These are phyloP conservation scores for Colletotrichum cuscutae DNA, from an alignment of 2,329 filamentous ascomycete genomes.

Conservation along the genomic window DNA sequence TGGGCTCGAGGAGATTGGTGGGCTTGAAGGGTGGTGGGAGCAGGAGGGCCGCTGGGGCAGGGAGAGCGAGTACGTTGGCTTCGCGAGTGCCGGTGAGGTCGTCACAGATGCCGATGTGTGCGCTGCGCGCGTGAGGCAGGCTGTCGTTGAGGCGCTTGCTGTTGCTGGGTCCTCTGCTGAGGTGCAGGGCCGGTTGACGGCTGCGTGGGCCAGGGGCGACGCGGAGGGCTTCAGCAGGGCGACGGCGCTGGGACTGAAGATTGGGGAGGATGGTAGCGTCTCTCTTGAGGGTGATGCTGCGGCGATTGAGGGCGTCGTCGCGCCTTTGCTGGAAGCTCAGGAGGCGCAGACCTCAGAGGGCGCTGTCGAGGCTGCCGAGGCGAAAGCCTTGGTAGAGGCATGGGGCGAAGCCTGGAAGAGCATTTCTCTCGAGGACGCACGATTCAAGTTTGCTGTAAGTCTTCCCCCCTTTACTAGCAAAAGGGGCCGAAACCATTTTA, in stretches of 20 bases:
- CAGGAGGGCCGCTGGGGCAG: conserved; percentile 61
- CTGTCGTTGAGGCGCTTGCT: conserved; percentile 62
- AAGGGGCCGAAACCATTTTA: neutral
- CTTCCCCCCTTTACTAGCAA: neutral
- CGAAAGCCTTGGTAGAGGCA: conserved; percentile 51
- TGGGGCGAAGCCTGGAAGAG: conserved; percentile 69
- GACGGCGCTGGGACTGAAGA: conserved; percentile 50
- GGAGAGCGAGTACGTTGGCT: conserved; percentile 56
- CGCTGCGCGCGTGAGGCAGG: conserved; percentile 60
- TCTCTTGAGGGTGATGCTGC: conserved; percentile 49
- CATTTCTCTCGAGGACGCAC: conserved; percentile 64
- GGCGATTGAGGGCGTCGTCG: conserved; percentile 29
- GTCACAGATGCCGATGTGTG: conserved; percentile 53
- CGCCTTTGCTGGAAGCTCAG: conserved; percentile 37
- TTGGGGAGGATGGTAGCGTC: conserved; percentile 51
- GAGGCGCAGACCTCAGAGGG: conserved; percentile 34
- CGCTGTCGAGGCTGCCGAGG: conserved; percentile 50
- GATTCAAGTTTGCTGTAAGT: conserved; percentile 80
- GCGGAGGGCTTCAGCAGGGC: conserved; percentile 42
- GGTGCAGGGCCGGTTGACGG: conserved; percentile 37
- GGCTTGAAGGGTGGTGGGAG: conserved; percentile 65
- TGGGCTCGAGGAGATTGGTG: conserved; percentile 59
- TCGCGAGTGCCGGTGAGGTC: conserved; percentile 51
- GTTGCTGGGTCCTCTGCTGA: conserved; percentile 41
- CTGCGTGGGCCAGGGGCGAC: conserved; percentile 43